These are phyloP conservation scores for Schoenoplectus tabernaemontani DNA, from an alignment of 202 grass and related monocot genomes.

Conservation along the genomic window DNA sequence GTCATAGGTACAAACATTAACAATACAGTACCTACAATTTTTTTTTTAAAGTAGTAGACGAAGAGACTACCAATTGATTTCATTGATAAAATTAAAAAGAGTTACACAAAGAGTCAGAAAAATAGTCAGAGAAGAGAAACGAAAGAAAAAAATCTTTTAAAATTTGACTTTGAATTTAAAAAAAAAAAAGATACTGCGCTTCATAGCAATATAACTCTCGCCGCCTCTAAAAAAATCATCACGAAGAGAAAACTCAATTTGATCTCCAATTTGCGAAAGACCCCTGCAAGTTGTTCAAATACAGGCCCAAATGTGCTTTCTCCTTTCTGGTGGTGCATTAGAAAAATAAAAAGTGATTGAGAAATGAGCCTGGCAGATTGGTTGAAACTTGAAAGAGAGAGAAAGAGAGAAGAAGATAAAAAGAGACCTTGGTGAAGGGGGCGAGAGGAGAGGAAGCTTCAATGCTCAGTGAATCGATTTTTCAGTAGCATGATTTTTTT, in stretches of 20 bases:
- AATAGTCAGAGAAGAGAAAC: no score
- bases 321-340: neutral
- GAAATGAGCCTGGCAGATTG: neutral
- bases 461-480: neutral
- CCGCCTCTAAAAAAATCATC: slow-evolving; percentile 52
- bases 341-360: neutral
- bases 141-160: neutral
- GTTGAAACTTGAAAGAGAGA: neutral
- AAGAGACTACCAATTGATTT: no score
- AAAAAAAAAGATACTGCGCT: slow-evolving; percentile 76
- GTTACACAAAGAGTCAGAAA: no score
- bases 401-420: no score
- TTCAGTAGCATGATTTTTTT: no score
- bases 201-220: slow-evolving; percentile 57
- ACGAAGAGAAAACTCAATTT: slow-evolving; percentile 66
- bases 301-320: slow-evolving; percentile 22
- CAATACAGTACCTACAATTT: neutral
- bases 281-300: slow-evolving; percentile 46
- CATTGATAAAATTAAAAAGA: no score
- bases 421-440: neutral
- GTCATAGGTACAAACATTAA: slow-evolving; percentile 5
- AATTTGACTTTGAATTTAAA: neutral
- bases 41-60: no score
- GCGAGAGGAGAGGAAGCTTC: neutral
- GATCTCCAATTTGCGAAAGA: slow-evolving; percentile 24